Base-by-base conservation (phyloP, 2,329 filamentous ascomycete genomes). In the Clonostachys sp. region DNA sequence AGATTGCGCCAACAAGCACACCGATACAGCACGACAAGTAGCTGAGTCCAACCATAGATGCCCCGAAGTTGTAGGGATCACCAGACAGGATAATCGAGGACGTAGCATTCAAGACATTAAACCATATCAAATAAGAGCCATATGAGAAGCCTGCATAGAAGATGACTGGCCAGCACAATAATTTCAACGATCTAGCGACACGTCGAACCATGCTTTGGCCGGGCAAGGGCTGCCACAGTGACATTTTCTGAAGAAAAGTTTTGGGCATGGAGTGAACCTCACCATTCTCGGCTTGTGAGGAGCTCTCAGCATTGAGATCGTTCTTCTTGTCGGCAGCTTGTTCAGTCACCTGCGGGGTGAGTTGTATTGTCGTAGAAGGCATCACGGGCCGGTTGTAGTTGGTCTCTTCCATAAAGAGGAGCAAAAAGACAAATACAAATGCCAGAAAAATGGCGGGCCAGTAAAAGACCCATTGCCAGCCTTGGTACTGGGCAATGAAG, bases 351-450 rank as follows among this genome's bases (percentile, higher is more conserved):
- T 75, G 45, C 72, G 66, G 39, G 61, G 46, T 46, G 67, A 73
- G 0, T 66, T 68, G 57, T 72, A 74, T 10, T 57, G 52, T 4
- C 59, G 57, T 33, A 55, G 58, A 12, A 45, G 12, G 24, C 24
- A 30, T 30, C 24, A 10, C 24, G 24, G 24, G 30, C 42, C 74
- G 65, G 41, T 70, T 61, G 52, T 83, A 84, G 14, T 73, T 73
- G 7, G 78, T 80, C 57, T 84, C 80, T 52, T 83, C 80, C 50
- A 81, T 77, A 54, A 83, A 77, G 50, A 83, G 63, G 55, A 83
- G 80, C 1, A 72, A 49, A 34, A 72, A 64, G 1, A 70, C 41
- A 13, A 63, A 63, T 5, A 60, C 61, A 1, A 53, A 59, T 2
- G 54, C 66, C 43, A 62, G 61, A 46, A 72, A 67, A 33, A 72